Evolutionary conservation across 2,329 filamentous ascomycete species (phyloP), one percentile per base, ranked within the genome.

Genomic region (Fusarium kyushuense): DNA sequence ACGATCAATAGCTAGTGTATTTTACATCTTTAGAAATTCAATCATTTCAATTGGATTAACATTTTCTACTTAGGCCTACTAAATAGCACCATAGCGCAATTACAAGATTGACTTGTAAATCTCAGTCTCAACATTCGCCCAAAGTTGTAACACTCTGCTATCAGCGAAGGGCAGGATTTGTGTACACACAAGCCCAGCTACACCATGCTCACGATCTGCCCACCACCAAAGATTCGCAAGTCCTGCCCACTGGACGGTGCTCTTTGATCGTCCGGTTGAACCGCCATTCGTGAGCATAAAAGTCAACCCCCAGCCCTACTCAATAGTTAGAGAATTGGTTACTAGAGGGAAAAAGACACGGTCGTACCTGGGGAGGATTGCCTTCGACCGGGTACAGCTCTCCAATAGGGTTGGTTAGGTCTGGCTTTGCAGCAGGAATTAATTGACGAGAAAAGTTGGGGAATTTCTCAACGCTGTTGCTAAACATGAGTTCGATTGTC

Each of bases 401-500:
- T 1, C 81, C 77, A 3, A 84, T 63, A 0, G 76, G 73, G 67
- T 86, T 84, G 3, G 83, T 82, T 11, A 86, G 76, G 16, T 83
- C 77, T 0, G 82, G 82, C 63, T 86, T 87, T 1, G 84, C 77
- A 2, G 81, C 80, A 0, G 82, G 75, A 3, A 86, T 79, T 4
- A 72, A 70, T 60, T 80, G 77, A 1, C 84, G 79, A 2, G 81
- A 80, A 57, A 86, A 87, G 63, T 89, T 72, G 1, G 87, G 86
- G 47, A 85, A 82, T 2, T 83, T 62, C 0, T 85, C 81, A 51
- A 90, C 84, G 65, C 89, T 88, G 73, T 92, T 91, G 58, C 79
- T 80, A 75, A 89, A 91, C 86, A 92, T 90, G 32, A 84, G 76
- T 14, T 89, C 82, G 0, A 92, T 84, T 0, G 88, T 90, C 30